A percentile compares a stretch with the other conserved stretches of the same genome.
These are phyloP conservation scores for Globisporangium nagaii DNA, from an alignment of 352 stramenopile species.

Conservation along the genomic window DNA sequence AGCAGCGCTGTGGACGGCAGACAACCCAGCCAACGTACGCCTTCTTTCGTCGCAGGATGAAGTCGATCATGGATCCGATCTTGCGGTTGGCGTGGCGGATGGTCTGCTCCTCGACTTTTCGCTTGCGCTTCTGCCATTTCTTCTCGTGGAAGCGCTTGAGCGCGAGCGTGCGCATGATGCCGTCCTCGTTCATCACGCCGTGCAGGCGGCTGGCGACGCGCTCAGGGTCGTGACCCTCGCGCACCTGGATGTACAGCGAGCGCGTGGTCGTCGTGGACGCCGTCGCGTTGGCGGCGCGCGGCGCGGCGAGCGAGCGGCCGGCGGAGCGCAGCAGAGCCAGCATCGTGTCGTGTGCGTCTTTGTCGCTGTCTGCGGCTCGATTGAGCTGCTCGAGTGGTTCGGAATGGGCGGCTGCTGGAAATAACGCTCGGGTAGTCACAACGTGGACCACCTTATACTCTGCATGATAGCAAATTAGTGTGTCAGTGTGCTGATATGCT, in stretches of 20 bases:
- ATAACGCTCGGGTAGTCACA: neutral
- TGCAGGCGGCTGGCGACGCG: conserved; percentile 54
- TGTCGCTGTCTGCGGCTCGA: neutral
- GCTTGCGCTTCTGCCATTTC: conserved; percentile 77
- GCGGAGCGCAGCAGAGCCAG: conserved; percentile 26
- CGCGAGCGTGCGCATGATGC: conserved; percentile 63
- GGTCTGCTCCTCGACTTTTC: conserved; percentile 69
- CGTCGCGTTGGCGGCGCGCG: conserved; percentile 7
- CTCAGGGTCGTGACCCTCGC: conserved; percentile 37
- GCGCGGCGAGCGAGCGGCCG: conserved; percentile 8
- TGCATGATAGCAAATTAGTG: too few relatives aligned
- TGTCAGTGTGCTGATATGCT: too few relatives aligned
- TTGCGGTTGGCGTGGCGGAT: conserved; percentile 79
- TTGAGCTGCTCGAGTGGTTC: conserved; percentile 1
- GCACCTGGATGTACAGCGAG: conserved; percentile 54
- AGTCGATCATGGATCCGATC: conserved; percentile 82
- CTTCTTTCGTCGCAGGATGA: conserved; percentile 80
- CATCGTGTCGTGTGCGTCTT: conserved; percentile 19
- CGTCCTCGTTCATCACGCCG: conserved; percentile 70
- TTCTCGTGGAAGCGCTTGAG: conserved; percentile 82
- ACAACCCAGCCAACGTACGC: conserved; percentile 40
- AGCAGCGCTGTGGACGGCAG: too few relatives aligned
- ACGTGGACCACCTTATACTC: neutral
- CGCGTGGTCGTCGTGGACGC: conserved; percentile 15
- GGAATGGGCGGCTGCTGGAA: conserved; percentile 2